These are phyloP conservation scores for Paraphaeosphaeria minitans DNA, from an alignment of 2,329 filamentous ascomycete species.

Conservation along the genomic window DNA sequence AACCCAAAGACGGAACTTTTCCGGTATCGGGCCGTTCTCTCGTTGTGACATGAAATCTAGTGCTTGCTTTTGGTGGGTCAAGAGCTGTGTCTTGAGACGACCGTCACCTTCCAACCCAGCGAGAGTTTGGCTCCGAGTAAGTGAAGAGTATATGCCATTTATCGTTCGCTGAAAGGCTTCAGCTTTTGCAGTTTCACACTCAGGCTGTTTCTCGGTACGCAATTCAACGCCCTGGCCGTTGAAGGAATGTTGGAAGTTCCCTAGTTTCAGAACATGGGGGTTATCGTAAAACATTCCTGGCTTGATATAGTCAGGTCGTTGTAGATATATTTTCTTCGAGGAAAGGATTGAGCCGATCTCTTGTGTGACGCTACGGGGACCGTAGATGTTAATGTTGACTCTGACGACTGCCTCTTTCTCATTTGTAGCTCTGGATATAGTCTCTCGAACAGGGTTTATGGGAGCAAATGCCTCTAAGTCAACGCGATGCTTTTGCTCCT, in stretches of 20 bases:
- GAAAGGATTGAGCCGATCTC: conserved; percentile 27
- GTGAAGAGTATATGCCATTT: conserved; percentile 26
- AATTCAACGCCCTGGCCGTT: neutral
- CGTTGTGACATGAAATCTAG: conserved; percentile 38
- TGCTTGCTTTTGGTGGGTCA: conserved; percentile 35
- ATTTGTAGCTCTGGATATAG: conserved; percentile 24
- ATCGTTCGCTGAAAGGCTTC: conserved; percentile 24
- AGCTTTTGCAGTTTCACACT: conserved; percentile 7
- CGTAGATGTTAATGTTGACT: conserved; percentile 35
- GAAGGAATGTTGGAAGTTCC: conserved; percentile 9
- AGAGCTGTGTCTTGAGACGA: conserved; percentile 25
- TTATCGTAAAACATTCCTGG: conserved; percentile 28
- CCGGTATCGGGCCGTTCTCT: conserved; percentile 38
- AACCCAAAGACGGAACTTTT: conserved; percentile 36
- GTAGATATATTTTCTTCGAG: conserved; percentile 30
- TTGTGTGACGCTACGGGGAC: conserved; percentile 10
- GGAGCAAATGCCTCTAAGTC: conserved; percentile 33
- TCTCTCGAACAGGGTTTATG: conserved; percentile 25
- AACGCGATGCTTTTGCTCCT: conserved; percentile 19
- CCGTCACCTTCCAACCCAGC: conserved; percentile 28
- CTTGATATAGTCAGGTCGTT: conserved; percentile 27
- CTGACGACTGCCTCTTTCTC: conserved; percentile 33
- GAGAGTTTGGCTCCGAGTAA: conserved; percentile 24
- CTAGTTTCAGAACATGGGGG: conserved; percentile 31
- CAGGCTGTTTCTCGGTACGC: conserved; percentile 7